A percentile compares a stretch with the other conserved stretches of the same genome.
phyloP scores from a whole-genome alignment of 345 rosid species.

The Eucalyptus cloeziana region DNA sequence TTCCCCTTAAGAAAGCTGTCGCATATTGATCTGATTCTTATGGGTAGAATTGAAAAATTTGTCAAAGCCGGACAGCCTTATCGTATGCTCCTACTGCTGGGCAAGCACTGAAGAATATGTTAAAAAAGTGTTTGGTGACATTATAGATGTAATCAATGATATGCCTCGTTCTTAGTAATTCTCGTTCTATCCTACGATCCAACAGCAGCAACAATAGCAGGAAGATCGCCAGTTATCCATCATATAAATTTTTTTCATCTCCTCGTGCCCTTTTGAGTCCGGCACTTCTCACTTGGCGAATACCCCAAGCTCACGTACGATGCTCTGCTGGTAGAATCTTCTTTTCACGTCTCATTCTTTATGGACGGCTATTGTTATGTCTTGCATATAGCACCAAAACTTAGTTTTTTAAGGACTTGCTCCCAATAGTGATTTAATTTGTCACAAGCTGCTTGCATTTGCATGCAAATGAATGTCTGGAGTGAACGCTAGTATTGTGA shows the following conservation, averaged over 20 bases:
- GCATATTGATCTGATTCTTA: not conserved
- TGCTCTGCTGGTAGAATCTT: not conserved
- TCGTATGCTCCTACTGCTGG: not conserved
- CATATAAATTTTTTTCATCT: not conserved
- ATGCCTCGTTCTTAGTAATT: not conserved
- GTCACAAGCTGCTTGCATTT: not conserved
- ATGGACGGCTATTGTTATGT: not conserved
- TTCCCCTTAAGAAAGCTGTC: not conserved
- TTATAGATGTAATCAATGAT: not conserved
- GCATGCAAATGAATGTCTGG: not conserved
- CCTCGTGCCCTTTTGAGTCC: not conserved
- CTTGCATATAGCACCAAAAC: not conserved
- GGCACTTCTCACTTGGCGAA: not conserved
- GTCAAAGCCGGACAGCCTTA: not conserved
- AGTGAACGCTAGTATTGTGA: not conserved
- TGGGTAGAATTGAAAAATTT: not conserved
- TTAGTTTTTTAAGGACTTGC: not conserved
- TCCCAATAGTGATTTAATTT: not conserved
- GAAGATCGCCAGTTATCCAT: not conserved
- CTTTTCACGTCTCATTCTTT: not conserved
- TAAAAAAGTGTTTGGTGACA: not conserved
- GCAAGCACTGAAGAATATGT: not conserved
- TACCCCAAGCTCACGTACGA: not conserved
- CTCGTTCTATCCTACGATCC: not conserved
- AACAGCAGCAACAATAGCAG: not conserved